Base-by-base conservation (phyloP, 2,329 filamentous ascomycete genomes). In the Chaetomium strumarium region DNA sequence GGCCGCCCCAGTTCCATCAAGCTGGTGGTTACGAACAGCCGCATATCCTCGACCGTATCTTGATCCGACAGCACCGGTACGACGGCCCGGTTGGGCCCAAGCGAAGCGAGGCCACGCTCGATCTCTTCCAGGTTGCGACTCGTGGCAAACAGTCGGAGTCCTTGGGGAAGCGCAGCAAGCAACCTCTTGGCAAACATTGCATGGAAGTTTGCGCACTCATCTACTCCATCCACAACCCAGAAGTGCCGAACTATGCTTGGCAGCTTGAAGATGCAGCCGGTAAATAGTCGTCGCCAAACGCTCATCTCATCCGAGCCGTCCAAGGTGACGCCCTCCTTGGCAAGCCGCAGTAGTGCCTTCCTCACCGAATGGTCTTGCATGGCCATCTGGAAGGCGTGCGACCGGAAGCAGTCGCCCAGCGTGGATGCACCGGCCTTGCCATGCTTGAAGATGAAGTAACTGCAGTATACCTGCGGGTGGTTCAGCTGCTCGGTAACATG, bases 161-260 rank as follows among this genome's bases (percentile, higher is more conserved):
- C 40, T 2, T 45, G 9, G 4, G 65, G 64, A 14, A 64, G 40
- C 1, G 46, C 37, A 10, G 51, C 38, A 3, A 62, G 51, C 9
- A 62, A 39, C 20, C 44, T 43, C 30, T 59, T 59, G 11, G 54
- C 44, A 24, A 63, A 63, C 0, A 62, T 40, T 0, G 49, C 19
- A 34, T 53, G 47, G 51, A 61, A 63, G 46, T 59, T 58, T 6
- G 51, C 14, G 48, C 64, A 67, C 41, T 67, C 65, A 36, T 68
- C 65, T 6, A 67, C 43, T 3, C 56, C 66, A 46, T 67, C 66
- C 5, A 68, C 48, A 1, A 68, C 59, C 65, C 65, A 68, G 38
- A 56, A 60, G 43, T 66, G 65, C 6, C 47, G 56, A 8, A 51
- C 50, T 12, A 60, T 36, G 2, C 46, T 45, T 9, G 52, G 47